A percentile compares a stretch with the other conserved stretches of the same genome.
phyloP scores from a whole-genome alignment of 495 filamentous ascomycete species.

The Haplographium delicatum region DNA sequence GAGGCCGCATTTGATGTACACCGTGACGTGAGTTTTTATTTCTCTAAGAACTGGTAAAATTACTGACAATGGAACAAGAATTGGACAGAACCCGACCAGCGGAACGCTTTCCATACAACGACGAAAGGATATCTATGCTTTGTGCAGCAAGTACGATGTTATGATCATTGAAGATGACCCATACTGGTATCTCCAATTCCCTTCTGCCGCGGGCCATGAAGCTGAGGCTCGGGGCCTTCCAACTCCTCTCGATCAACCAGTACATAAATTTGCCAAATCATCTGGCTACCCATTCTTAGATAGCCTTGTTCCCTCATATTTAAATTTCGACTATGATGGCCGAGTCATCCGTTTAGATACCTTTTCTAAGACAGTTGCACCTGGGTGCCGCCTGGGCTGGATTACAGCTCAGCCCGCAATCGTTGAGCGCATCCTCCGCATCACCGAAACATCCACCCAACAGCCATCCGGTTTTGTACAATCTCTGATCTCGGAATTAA shows the following conservation, averaged over 20 bases:
- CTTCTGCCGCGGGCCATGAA: constrained; percentile 49
- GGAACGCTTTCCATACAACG: constrained; percentile 64
- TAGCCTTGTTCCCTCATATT: constrained; percentile 71
- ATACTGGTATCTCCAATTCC: constrained; percentile 93
- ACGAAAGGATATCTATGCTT: constrained; percentile 68
- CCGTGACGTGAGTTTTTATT: constrained; percentile 68
- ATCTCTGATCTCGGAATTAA: constrained; percentile 65
- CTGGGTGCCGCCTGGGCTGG: constrained; percentile 79
- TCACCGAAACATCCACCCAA: constrained; percentile 70
- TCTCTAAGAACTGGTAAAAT: background rate
- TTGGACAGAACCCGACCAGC: constrained; percentile 89
- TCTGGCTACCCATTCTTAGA: constrained; percentile 76
- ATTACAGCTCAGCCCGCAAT: constrained; percentile 74
- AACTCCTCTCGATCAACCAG: background rate
- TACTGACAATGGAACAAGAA: constrained; percentile 36
- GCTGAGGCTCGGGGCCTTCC: constrained; percentile 30
- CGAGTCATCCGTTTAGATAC: constrained; percentile 82
- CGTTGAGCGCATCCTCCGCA: constrained; percentile 64
- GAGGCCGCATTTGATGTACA: constrained; percentile 83
- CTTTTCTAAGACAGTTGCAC: constrained; percentile 78
- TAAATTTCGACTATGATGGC: constrained; percentile 71
- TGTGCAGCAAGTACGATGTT: constrained; percentile 82
- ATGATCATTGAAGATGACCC: constrained; percentile 94
- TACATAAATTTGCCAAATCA: constrained; percentile 43
- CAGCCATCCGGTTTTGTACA: constrained; percentile 89